Base-by-base conservation (phyloP, 2,329 filamentous ascomycete genomes). In the Acephala macrosclerotiorum region DNA sequence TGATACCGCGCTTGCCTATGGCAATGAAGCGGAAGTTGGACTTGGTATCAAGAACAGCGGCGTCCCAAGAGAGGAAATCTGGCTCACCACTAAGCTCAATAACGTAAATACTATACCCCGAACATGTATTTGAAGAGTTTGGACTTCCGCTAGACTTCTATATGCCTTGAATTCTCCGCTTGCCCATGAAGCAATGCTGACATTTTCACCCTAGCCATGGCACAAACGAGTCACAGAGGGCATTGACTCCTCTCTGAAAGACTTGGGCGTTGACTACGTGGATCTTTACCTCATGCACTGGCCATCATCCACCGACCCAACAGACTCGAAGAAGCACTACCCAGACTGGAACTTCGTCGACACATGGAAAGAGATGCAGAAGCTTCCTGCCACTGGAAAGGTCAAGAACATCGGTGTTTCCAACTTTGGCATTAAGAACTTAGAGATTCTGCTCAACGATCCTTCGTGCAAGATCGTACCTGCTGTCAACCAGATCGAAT, bases 351-450 rank as follows among this genome's bases (percentile, higher is more conserved):
- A 93, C 81, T 95, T 92, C 79, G 83, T 91, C 73, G 89, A 96
- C 79, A 96, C 93, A 29, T 96, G 86, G 87, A 81, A 83, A 67
- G 89, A 89, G 81, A 82, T 92, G 84, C 87, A 91, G 80, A 91
- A 90, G 83, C 82, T 93, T 56, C 80, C 87, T 26, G 86, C 79
- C 12, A 88, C 86, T 53, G 89, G 89, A 77, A 92, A 93, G 79
- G 91, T 91, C 60, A 86, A 85, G 79, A 93, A 92, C 82, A 93
- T 95, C 76, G 92, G 92, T 73, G 91, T 96, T 64, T 93, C 91
- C 79, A 96, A 96, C 85, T 96, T 96, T 78, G 90, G 85, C 69
- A 92, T 94, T 77, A 87, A 83, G 78, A 92, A 96, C 80, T 82
- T 96, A 42, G 91, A 95, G 84, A 91, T 87, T 78, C 84, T 96